These are phyloP conservation scores for Chalciporus pseudorubinellus DNA, from an alignment of 768 basidiomycete genomes.

Conservation along the genomic window DNA sequence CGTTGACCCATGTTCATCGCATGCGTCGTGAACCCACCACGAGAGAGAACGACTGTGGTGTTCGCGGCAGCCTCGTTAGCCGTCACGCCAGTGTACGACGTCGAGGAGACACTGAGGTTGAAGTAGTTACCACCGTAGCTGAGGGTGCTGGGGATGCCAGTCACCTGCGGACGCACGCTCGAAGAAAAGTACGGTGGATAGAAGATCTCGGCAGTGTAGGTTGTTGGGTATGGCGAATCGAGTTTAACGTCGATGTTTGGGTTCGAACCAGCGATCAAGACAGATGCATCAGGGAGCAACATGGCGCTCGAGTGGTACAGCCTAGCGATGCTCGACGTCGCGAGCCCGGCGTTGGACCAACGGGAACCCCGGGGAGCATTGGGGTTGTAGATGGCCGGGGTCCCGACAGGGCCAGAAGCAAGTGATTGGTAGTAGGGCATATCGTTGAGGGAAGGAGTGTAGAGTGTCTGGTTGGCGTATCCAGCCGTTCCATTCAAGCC, in stretches of 20 bases:
- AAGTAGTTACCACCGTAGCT: constrained; percentile 83
- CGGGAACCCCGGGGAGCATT: constrained; percentile 65
- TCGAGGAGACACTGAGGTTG: constrained; percentile 65
- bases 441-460: constrained; percentile 37
- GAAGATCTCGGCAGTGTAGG: constrained; percentile 83
- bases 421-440: constrained; percentile 76
- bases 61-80: constrained; percentile 72
- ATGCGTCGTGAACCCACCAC: constrained; percentile 85
- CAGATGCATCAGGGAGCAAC: constrained; percentile 83
- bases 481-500: constrained; percentile 86
- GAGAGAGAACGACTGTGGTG: constrained; percentile 72
- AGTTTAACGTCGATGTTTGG: constrained; percentile 83
- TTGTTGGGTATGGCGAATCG: constrained; percentile 64
- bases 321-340: constrained; percentile 63
- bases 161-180: constrained; percentile 61
- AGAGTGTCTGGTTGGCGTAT: constrained; percentile 59
- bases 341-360: constrained; percentile 69
- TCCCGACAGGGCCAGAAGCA: constrained; percentile 74
- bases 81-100: constrained; percentile 57
- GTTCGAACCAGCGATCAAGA: constrained; percentile 90
- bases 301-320: constrained; percentile 92
- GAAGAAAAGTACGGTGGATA: constrained; percentile 88
- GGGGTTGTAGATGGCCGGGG: constrained; percentile 84
- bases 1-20: constrained; percentile 90
- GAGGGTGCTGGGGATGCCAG: constrained; percentile 69